Percentiles rank a stretch among this genome's conserved stretches.
Evolutionary conservation across 129 eudicot genomes (phyloP).

Genomic region (Heracleum sosnowskyi): DNA sequence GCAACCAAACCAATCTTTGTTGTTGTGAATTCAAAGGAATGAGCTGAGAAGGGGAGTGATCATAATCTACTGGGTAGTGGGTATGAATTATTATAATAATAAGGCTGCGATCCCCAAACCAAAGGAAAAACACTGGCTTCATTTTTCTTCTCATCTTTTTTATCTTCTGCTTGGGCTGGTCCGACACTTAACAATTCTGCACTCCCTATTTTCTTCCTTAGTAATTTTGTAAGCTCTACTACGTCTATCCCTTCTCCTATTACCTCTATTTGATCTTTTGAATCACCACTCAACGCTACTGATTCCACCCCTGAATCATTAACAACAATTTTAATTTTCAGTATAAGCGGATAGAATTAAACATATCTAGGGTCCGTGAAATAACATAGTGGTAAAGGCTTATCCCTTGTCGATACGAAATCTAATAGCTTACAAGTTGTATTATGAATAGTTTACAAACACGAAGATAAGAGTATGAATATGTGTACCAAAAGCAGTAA

Average conservation of each 20-base stretch:
- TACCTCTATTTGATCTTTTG: slow-evolving; percentile 20
- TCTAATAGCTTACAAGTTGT: no score
- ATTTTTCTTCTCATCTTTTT: background rate
- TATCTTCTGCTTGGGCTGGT: slow-evolving; percentile 11
- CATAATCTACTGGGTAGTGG: background rate
- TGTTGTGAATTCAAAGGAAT: no score
- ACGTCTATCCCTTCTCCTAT: slow-evolving; percentile 25
- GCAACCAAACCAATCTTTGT: no score
- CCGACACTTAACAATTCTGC: slow-evolving; percentile 25
- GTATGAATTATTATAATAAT: background rate
- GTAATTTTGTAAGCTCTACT: slow-evolving; percentile 8
- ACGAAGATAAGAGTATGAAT: no score
- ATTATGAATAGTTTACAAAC: no score
- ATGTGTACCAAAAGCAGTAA: background rate
- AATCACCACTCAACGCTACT: slow-evolving; percentile 9
- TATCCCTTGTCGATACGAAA: no score
- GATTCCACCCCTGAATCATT: slow-evolving; percentile 18
- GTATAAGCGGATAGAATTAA: background rate
- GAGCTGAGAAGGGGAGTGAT: background rate
- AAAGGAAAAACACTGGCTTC: background rate
- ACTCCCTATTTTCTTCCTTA: slow-evolving; percentile 23
- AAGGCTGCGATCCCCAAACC: background rate
- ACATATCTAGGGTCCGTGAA: no score
- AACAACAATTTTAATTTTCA: no score
- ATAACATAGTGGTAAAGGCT: no score